Percentiles rank a stretch among this genome's conserved stretches.
phyloP scores from a whole-genome alignment of 345 rosid genomes.

The Mangifera indica region DNA sequence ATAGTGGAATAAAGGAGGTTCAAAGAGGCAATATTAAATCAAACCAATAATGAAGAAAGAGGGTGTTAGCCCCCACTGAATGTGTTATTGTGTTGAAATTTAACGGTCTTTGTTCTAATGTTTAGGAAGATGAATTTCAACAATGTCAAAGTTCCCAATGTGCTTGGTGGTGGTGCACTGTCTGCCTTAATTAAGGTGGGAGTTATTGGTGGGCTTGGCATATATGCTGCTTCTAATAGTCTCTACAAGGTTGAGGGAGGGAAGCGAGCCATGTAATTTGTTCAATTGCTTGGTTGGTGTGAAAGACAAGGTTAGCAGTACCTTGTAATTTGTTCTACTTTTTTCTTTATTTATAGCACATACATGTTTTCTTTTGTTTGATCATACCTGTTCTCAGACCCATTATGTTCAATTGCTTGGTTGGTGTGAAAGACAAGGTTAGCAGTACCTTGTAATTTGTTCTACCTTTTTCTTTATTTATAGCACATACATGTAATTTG shows the following conservation, averaged over 20 bases:
- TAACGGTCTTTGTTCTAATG: neutral
- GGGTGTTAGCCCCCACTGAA: too few relatives aligned
- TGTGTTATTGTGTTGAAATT: neutral
- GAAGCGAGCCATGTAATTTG: conserved; percentile 68
- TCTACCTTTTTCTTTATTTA: neutral
- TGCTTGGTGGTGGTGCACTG: conserved; percentile 68
- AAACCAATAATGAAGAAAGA: too few relatives aligned
- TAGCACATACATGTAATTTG: neutral
- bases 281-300: conserved; percentile 59
- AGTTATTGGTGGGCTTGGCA: conserved; percentile 63
- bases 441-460: too few relatives aligned
- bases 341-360: neutral
- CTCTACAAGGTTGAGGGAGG: conserved; percentile 81
- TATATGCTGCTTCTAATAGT: conserved; percentile 63
- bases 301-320: conserved; percentile 50
- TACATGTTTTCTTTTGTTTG: too few relatives aligned
- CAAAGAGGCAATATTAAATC: too few relatives aligned
- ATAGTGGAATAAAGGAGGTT: too few relatives aligned
- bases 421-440: conserved; percentile 65
- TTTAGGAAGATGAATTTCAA: conserved; percentile 43
- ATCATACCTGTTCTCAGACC: neutral
- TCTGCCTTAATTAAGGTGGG: conserved; percentile 68
- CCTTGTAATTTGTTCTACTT: neutral
- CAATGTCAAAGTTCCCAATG: conserved; percentile 78
- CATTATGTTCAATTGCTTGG: conserved; percentile 57